Percentiles rank a stretch among this genome's conserved stretches.
Conservation (phyloP, 1,139 yeast genomes). For the Taiozyma sp. region DNA sequence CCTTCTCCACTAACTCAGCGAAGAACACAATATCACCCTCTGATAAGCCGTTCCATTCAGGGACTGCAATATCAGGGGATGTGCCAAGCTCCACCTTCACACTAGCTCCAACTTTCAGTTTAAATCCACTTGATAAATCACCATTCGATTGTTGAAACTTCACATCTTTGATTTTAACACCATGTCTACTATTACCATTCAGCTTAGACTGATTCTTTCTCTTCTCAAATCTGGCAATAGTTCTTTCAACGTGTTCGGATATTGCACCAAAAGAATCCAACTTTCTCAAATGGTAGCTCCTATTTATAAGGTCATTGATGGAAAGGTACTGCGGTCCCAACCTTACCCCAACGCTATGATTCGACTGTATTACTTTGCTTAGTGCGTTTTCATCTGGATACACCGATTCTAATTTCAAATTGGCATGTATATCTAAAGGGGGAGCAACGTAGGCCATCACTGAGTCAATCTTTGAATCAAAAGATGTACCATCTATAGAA, state of each 20-base stretch:
- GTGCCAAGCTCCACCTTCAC: constrained; percentile 23
- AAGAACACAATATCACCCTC: constrained; percentile 28
- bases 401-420: neutral
- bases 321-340: constrained; percentile 21
- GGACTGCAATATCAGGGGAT: constrained; percentile 8
- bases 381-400: neutral
- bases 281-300: constrained; percentile 23
- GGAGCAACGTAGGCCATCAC: neutral
- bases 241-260: constrained; percentile 22
- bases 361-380: neutral
- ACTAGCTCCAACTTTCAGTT: constrained; percentile 16
- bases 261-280: constrained; percentile 22
- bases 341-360: neutral
- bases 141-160: neutral
- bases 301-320: constrained; percentile 29
- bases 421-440: neutral
- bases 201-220: constrained; percentile 11
- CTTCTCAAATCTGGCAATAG: constrained; percentile 23
- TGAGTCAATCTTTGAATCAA: neutral
- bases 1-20: constrained; percentile 16
- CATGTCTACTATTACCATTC: constrained; percentile 30
- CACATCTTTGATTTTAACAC: constrained; percentile 16
- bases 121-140: constrained; percentile 5
- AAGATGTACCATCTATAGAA: neutral
- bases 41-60: constrained; percentile 29